A percentile compares a stretch with the other conserved stretches of the same genome.
These are phyloP conservation scores for Prunus persica DNA, from an alignment of 306 rosid species.

Conservation along the genomic window Prunus_persica_NCBIv2 NC_034013.1:10736501-10737000, in stretches of 20 bases:
- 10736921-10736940: conserved; percentile 95
- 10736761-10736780: conserved; percentile 35
- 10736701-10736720: conserved; percentile 13
- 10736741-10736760: conserved; percentile 19
- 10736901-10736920: conserved; percentile 87
- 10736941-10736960: conserved; percentile 27
- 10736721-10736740: conserved; percentile 11
- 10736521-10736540: neutral
- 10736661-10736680: conserved; percentile 3
- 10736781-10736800: conserved; percentile 87
- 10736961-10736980: neutral
- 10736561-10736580: neutral
- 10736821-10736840: conserved; percentile 53
- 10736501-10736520: neutral
- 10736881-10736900: conserved; percentile 85
- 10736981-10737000: neutral
- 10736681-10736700: conserved; percentile 4
- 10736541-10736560: neutral
- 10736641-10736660: neutral
- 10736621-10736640: neutral
- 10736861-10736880: conserved; percentile 80
- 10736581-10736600: neutral
- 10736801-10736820: conserved; percentile 73
- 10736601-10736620: neutral
- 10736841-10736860: conserved; percentile 84